phyloP scores from a whole-genome alignment of 2,329 filamentous ascomycete genomes.

The Fusarium ambrosium region DNA sequence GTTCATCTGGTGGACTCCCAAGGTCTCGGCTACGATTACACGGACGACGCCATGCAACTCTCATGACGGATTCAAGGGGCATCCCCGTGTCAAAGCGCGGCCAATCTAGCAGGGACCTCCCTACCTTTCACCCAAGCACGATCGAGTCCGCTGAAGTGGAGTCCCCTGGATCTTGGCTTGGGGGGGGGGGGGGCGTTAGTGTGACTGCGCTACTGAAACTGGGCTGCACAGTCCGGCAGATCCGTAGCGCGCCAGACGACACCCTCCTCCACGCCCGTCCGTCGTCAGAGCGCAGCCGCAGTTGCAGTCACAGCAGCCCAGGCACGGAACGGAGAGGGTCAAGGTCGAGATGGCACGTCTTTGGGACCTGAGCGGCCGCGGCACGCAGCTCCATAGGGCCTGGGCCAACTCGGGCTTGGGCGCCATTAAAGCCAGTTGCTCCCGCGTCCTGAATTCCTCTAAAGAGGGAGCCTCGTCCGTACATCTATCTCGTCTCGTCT shows the following conservation, averaged over 20 bases:
- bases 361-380: constrained; percentile 5
- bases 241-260: constrained; percentile 41
- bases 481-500: constrained; percentile 3
- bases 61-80: constrained; percentile 22
- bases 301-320: background rate
- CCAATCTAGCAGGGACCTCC: constrained; percentile 33
- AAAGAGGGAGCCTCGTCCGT: constrained; percentile 36
- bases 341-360: constrained; percentile 11
- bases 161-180: constrained; percentile 25
- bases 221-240: constrained; percentile 37
- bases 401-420: constrained; percentile 23
- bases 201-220: constrained; percentile 28
- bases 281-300: constrained; percentile 31
- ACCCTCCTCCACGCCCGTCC: constrained; percentile 22
- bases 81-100: constrained; percentile 37
- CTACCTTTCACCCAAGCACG: constrained; percentile 13
- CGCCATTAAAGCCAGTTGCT: constrained; percentile 46
- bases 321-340: constrained; percentile 9
- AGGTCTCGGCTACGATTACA: constrained; percentile 16
- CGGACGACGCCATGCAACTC: constrained; percentile 8
- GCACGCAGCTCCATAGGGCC: constrained; percentile 3
- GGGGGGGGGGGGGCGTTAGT: constrained; percentile 10
- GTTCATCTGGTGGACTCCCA: background rate
- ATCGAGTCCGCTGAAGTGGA: constrained; percentile 24
- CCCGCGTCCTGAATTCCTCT: constrained; percentile 30